These are phyloP conservation scores for Colletotrichum shisoi DNA, from an alignment of 2,329 filamentous ascomycete species.

Conservation along the genomic window DNA sequence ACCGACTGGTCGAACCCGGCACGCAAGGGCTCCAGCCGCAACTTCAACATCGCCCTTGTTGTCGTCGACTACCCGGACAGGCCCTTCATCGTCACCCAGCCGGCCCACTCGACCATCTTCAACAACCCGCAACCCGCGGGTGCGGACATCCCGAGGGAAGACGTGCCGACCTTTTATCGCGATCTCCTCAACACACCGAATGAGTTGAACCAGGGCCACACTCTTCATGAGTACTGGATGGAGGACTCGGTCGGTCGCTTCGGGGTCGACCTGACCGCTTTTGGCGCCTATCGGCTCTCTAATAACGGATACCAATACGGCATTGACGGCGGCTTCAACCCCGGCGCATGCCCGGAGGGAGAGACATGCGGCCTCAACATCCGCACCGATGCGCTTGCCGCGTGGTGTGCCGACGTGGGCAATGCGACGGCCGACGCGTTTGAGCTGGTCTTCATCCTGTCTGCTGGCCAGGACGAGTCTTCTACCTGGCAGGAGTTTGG, in stretches of 20 bases:
- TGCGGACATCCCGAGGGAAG: slow-evolving; percentile 49
- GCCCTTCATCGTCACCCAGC: slow-evolving; percentile 58
- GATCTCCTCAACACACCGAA: slow-evolving; percentile 60
- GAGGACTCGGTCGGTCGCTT: slow-evolving; percentile 61
- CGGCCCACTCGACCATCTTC: slow-evolving; percentile 58
- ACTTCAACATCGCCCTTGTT: slow-evolving; percentile 65
- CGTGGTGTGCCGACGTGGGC: slow-evolving; percentile 61
- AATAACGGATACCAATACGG: slow-evolving; percentile 59
- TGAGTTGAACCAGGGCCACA: slow-evolving; percentile 60
- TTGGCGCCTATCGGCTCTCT: slow-evolving; percentile 61
- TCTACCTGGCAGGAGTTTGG: slow-evolving; percentile 66
- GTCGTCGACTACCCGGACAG: slow-evolving; percentile 60
- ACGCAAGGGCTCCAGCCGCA: slow-evolving; percentile 55
- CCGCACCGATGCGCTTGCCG: slow-evolving; percentile 57
- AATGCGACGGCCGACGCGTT: slow-evolving; percentile 57
- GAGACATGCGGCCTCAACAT: slow-evolving; percentile 57
- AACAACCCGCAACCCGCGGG: slow-evolving; percentile 57
- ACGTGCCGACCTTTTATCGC: slow-evolving; percentile 60
- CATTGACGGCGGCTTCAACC: slow-evolving; percentile 58
- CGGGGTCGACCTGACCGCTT: slow-evolving; percentile 62
- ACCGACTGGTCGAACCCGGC: slow-evolving; percentile 58
- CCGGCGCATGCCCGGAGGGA: slow-evolving; percentile 55
- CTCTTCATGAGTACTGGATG: slow-evolving; percentile 67
- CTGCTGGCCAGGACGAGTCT: slow-evolving; percentile 63
- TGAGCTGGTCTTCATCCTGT: slow-evolving; percentile 63